These are phyloP conservation scores for Cryptococcus amylolentus DNA, from an alignment of 1,284 basidiomycete genomes.

Conservation along the genomic window DNA sequence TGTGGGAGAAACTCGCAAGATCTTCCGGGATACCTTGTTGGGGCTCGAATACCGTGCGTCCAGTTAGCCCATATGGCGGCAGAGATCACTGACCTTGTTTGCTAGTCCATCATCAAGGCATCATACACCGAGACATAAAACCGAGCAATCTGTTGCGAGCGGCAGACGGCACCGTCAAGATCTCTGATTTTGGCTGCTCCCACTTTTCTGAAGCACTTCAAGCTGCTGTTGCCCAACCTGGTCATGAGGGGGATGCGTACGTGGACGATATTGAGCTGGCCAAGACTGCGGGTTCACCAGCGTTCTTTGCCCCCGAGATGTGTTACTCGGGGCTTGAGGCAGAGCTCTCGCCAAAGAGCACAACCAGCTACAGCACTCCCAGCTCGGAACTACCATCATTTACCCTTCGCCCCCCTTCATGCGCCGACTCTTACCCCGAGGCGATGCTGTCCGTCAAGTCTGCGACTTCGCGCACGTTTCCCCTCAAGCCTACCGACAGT, in stretches of 20 bases:
- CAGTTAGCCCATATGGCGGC: background rate
- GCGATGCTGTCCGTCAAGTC: background rate
- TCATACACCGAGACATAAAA: conserved; percentile 99
- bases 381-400: conserved; percentile 28
- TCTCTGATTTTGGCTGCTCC: conserved; percentile 96
- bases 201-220: conserved; percentile 86
- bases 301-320: conserved; percentile 97
- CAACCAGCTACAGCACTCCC: conserved; percentile 9
- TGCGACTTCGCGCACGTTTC: conserved; percentile 18
- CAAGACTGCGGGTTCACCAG: conserved; percentile 92
- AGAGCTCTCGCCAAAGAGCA: conserved; percentile 16
- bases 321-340: conserved; percentile 55
- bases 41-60: conserved; percentile 16
- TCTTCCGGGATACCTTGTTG: conserved; percentile 66
- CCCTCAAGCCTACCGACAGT: conserved; percentile 23
- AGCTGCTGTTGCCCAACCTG: conserved; percentile 54
- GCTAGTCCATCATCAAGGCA: conserved; percentile 90
- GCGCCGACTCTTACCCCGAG: conserved; percentile 5
- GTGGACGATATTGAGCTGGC: conserved; percentile 83
- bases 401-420: conserved; percentile 37
- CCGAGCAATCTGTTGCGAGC: conserved; percentile 95
- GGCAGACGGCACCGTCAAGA: conserved; percentile 83
- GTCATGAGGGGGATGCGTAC: conserved; percentile 57
- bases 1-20: conserved; percentile 75
- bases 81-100: conserved; percentile 1